Evolutionary conservation across 495 filamentous ascomycete genomes (phyloP).

Genomic region (Penicillium cataractarum): DNA sequence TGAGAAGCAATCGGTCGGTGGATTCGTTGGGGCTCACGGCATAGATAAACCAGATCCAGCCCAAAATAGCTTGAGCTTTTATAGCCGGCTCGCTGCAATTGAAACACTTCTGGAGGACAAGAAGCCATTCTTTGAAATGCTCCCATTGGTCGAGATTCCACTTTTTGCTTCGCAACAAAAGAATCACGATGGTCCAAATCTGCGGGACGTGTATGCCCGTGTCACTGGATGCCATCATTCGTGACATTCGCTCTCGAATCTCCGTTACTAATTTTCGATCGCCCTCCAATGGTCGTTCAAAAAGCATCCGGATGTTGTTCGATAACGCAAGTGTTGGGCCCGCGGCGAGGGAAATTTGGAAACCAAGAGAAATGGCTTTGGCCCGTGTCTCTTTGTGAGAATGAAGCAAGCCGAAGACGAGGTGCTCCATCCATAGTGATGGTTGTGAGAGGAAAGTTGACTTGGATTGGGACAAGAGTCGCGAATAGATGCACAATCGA

Average conservation of each 20-base stretch:
- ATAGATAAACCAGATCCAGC: conserved; percentile 84
- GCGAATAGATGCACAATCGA: conserved; percentile 75
- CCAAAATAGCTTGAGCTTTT: conserved; percentile 74
- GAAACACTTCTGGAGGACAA: conserved; percentile 79
- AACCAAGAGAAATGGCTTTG: conserved; percentile 73
- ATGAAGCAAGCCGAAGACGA: conserved; percentile 82
- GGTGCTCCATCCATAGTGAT: conserved; percentile 71
- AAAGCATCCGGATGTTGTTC: conserved; percentile 65
- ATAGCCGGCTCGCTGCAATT: conserved; percentile 74
- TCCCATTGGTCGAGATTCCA: conserved; percentile 72
- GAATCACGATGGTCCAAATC: conserved; percentile 81
- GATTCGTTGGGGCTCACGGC: conserved; percentile 63
- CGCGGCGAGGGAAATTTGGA: conserved; percentile 63
- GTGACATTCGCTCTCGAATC: conserved; percentile 65
- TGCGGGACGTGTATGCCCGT: conserved; percentile 72
- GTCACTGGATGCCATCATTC: conserved; percentile 70
- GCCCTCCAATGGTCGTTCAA: conserved; percentile 60
- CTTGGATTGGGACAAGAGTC: conserved; percentile 69
- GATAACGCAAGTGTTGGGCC: conserved; percentile 68
- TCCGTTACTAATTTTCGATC: conserved; percentile 64
- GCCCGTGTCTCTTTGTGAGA: conserved; percentile 72
- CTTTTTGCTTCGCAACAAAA: conserved; percentile 68
- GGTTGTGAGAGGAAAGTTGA: conserved; percentile 62
- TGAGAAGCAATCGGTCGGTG: conserved; percentile 60
- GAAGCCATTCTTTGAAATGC: conserved; percentile 70